phyloP scores from a whole-genome alignment of 1,284 basidiomycete species.

The Pterula multifida region DNA sequence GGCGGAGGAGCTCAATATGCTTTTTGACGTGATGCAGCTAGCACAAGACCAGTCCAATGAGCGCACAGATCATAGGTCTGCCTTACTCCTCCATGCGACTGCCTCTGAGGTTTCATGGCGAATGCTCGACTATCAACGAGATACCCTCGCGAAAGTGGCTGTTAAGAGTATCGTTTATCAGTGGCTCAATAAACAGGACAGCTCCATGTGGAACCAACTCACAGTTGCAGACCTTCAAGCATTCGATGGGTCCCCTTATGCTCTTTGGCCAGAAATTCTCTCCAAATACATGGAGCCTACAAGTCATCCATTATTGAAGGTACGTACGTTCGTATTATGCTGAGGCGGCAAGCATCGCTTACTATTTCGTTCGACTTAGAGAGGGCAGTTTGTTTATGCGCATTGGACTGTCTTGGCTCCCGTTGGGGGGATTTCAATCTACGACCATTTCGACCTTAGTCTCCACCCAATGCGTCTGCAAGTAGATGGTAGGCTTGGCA shows the following conservation, averaged over 20 bases:
- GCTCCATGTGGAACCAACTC: conserved; percentile 75
- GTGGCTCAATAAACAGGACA: conserved; percentile 84
- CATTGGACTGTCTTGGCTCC: conserved; percentile 79
- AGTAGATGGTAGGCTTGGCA: conserved; percentile 75
- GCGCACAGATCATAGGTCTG: conserved; percentile 66
- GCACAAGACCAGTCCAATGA: conserved; percentile 71
- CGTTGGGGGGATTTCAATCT: conserved; percentile 89
- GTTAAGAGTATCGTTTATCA: conserved; percentile 72
- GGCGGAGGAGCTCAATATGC: conserved; percentile 72
- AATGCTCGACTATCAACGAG: conserved; percentile 72
- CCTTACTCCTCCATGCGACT: conserved; percentile 70
- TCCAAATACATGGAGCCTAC: conserved; percentile 60
- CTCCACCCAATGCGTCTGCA: conserved; percentile 85
- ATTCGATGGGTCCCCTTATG: conserved; percentile 79
- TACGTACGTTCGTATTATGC: conserved; percentile 17
- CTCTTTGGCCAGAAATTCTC: conserved; percentile 84
- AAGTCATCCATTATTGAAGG: conserved; percentile 59
- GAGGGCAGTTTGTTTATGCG: conserved; percentile 54
- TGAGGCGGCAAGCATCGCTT: neutral
- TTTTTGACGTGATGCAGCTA: conserved; percentile 84
- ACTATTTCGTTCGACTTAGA: conserved; percentile 8
- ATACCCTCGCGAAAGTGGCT: conserved; percentile 79
- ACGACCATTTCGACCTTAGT: conserved; percentile 73
- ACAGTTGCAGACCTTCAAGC: conserved; percentile 73
- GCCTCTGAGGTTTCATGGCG: conserved; percentile 89